Evolutionary conservation across 2,329 filamentous ascomycete species (phyloP).

Genomic region (Alternaria dauci): DNA sequence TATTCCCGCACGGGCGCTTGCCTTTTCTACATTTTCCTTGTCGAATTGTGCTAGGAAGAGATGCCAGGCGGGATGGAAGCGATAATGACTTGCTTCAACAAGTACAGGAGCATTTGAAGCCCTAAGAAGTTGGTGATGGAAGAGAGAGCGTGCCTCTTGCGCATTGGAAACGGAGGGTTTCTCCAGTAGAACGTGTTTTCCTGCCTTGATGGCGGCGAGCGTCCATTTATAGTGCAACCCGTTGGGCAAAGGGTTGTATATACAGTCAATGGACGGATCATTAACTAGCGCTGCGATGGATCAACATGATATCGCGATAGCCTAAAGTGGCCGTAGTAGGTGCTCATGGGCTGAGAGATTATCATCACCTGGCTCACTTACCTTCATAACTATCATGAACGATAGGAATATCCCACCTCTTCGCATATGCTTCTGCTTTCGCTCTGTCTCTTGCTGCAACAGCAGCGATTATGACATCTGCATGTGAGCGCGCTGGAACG

Average conservation of each 20-base stretch:
- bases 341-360: not conserved
- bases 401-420: conserved; percentile 61
- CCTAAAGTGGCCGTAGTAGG: too few relatives aligned
- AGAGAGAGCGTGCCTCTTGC: conserved; percentile 54
- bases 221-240: conserved; percentile 56
- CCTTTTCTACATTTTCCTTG: conserved; percentile 42
- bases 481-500: conserved; percentile 60
- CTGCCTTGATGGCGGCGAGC: conserved; percentile 51
- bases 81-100: conserved; percentile 57
- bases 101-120: conserved; percentile 52
- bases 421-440: conserved; percentile 61
- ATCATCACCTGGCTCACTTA: conserved; percentile 23
- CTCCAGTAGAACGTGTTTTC: conserved; percentile 58
- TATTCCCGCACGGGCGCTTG: conserved; percentile 38
- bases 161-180: conserved; percentile 57
- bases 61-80: conserved; percentile 55
- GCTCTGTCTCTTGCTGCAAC: conserved; percentile 61
- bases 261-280: conserved; percentile 51
- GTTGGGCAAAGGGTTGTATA: conserved; percentile 59
- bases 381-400: conserved; percentile 62
- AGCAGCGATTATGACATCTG: conserved; percentile 62
- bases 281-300: conserved; percentile 45
- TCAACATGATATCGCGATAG: not conserved
- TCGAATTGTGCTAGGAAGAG: conserved; percentile 49
- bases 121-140: conserved; percentile 41